phyloP scores from a whole-genome alignment of 805 yeast genomes.

The Saturnispora hagleri region DNA sequence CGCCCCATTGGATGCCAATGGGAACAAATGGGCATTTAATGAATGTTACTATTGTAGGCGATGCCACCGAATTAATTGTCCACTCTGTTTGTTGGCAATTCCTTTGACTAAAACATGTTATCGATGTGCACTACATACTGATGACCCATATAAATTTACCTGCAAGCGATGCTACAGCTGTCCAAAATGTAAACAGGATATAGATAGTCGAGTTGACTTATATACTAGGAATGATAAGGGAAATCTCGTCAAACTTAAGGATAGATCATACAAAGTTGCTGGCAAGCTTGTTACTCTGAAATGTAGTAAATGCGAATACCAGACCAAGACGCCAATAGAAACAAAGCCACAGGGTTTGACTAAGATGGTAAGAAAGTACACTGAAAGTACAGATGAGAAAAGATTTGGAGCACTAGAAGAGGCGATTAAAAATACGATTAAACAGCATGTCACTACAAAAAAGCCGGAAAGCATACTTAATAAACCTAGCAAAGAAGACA shows the following conservation, averaged over 20 bases:
- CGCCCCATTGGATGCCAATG: not conserved
- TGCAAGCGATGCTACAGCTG: constrained; percentile 30
- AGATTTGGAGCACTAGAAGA: constrained; percentile 7
- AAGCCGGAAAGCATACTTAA: constrained; percentile 12
- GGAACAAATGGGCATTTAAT: not conserved
- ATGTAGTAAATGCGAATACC: constrained; percentile 33
- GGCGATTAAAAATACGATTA: constrained; percentile 8
- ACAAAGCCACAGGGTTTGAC: constrained; percentile 34
- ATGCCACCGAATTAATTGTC: not conserved
- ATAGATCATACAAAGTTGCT: constrained; percentile 6
- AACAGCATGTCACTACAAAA: constrained; percentile 3
- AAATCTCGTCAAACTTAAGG: not conserved
- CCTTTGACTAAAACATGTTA: not conserved
- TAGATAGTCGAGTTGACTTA: constrained; percentile 9
- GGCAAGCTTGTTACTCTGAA: constrained; percentile 31
- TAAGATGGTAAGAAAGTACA: constrained; percentile 20
- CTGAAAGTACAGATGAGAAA: constrained; percentile 5
- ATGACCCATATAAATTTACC: not conserved
- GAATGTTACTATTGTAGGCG: not conserved
- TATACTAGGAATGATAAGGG: not conserved
- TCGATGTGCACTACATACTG: not conserved
- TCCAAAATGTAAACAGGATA: constrained; percentile 22
- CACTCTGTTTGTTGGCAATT: not conserved
- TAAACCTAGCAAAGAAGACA: constrained; percentile 16
- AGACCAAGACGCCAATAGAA: constrained; percentile 30